Conservation (phyloP, 805 yeast genomes). For the Citeromyces nyonsensis region DNA sequence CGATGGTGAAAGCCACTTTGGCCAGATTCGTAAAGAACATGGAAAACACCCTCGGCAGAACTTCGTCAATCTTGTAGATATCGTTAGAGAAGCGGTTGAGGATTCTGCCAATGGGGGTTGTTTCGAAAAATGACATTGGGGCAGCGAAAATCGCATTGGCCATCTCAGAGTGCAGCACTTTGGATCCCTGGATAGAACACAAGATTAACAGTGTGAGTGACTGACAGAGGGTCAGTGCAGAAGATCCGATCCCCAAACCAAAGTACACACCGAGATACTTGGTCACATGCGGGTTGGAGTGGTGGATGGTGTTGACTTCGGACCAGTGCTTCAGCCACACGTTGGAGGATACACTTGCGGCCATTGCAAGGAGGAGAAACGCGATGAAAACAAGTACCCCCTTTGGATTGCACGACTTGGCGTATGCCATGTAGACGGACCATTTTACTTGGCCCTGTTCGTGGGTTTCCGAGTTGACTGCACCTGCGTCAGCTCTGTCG, state of each 20-base stretch:
- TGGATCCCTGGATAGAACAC: slow-evolving; percentile 42
- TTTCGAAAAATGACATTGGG: slow-evolving; percentile 56
- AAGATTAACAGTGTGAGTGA: slow-evolving; percentile 31
- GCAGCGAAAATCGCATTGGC: slow-evolving; percentile 33
- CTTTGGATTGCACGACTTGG: slow-evolving; percentile 37
- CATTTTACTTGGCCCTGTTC: slow-evolving; percentile 45
- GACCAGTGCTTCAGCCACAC: slow-evolving; percentile 65
- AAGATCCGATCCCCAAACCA: slow-evolving; percentile 34
- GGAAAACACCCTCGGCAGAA: slow-evolving; percentile 36
- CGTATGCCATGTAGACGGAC: slow-evolving; percentile 35
- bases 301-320: slow-evolving; percentile 27
- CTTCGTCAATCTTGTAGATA: slow-evolving; percentile 37
- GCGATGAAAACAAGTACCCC: slow-evolving; percentile 28
- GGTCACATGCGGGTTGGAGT: slow-evolving; percentile 24
- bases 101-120: slow-evolving; percentile 55
- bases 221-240: slow-evolving; percentile 27
- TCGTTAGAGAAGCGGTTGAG: slow-evolving; percentile 54
- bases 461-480: slow-evolving; percentile 26
- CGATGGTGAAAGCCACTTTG: slow-evolving; percentile 30
- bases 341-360: slow-evolving; percentile 24
- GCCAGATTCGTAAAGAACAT: slow-evolving; percentile 27
- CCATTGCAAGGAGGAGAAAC: slow-evolving; percentile 14
- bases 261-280: slow-evolving; percentile 40
- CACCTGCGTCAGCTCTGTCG: slow-evolving; percentile 8
- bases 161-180: slow-evolving; percentile 39